Conservation (phyloP, 805 yeast genomes). For the Ogataea saltuana region DNA sequence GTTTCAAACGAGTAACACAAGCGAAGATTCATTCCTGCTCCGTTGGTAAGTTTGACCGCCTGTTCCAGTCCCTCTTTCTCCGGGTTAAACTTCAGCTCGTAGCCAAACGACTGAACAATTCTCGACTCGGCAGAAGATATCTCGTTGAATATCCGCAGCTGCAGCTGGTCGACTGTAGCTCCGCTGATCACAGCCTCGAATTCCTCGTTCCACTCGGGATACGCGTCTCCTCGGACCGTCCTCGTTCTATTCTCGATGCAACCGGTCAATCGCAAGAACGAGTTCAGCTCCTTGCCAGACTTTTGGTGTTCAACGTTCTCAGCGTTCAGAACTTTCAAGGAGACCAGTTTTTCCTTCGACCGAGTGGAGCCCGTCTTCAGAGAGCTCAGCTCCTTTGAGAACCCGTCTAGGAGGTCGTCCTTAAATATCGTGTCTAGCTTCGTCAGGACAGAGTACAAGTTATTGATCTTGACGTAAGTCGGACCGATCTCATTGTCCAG, state of each 20-base stretch:
- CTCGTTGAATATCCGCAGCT: conserved; percentile 18
- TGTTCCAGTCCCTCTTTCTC: conserved; percentile 20
- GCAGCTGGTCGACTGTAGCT: conserved; percentile 10
- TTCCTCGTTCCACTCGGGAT: conserved; percentile 25
- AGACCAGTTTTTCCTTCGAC: conserved; percentile 13
- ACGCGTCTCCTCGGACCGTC: conserved; percentile 15
- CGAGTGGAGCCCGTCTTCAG: neutral
- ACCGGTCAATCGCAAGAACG: conserved; percentile 22
- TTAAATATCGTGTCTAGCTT: conserved; percentile 18
- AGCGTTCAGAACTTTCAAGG: conserved; percentile 17
- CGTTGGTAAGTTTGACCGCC: conserved; percentile 8
- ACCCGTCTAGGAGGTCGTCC: conserved; percentile 20
- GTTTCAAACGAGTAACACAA: conserved; percentile 20
- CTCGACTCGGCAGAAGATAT: conserved; percentile 9
- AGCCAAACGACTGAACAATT: conserved; percentile 13
- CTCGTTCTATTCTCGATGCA: conserved; percentile 22
- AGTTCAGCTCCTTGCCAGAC: conserved; percentile 9
- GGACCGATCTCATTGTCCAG: conserved; percentile 9
- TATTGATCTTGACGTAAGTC: conserved; percentile 21
- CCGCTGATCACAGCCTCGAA: conserved; percentile 20
- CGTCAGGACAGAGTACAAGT: conserved; percentile 17
- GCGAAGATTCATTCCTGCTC: conserved; percentile 11
- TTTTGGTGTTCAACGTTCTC: conserved; percentile 20
- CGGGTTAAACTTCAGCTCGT: conserved; percentile 14
- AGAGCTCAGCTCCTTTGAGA: conserved; percentile 10